Percentiles rank a stretch among this genome's conserved stretches.
These are phyloP conservation scores for Talaromyces pinophilus DNA, from an alignment of 2,329 filamentous ascomycete species.

Conservation along the genomic window DNA sequence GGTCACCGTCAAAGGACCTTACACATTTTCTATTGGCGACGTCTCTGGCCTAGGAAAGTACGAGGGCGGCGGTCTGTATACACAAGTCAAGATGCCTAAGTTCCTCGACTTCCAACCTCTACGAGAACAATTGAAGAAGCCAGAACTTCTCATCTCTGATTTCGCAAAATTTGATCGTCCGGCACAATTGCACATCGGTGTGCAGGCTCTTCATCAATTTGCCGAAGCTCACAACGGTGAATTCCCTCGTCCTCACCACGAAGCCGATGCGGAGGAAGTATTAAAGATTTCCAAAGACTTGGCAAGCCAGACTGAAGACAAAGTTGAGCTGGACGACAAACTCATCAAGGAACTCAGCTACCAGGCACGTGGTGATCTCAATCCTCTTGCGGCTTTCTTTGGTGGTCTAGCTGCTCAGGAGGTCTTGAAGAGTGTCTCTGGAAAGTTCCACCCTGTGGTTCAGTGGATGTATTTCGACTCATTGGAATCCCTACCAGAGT, in stretches of 20 bases:
- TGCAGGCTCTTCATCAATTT: constrained; percentile 90
- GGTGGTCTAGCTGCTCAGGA: constrained; percentile 93
- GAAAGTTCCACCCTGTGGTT: constrained; percentile 93
- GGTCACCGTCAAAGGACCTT: constrained; percentile 90
- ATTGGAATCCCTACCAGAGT: constrained; percentile 85
- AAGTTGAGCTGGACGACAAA: constrained; percentile 86
- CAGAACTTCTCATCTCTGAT: constrained; percentile 88
- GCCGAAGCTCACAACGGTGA: constrained; percentile 68
- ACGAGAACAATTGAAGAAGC: constrained; percentile 74
- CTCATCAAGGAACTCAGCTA: constrained; percentile 90
- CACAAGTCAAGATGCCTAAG: constrained; percentile 98
- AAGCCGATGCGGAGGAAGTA: constrained; percentile 77
- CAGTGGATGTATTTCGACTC: constrained; percentile 99
- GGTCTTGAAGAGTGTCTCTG: constrained; percentile 92
- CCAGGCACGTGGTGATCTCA: constrained; percentile 88
- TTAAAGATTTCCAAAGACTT: constrained; percentile 74
- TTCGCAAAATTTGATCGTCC: constrained; percentile 98
- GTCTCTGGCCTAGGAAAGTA: constrained; percentile 86
- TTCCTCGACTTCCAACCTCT: constrained; percentile 84
- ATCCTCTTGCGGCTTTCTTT: constrained; percentile 91
- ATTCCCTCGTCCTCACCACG: constrained; percentile 79
- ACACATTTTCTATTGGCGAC: constrained; percentile 96
- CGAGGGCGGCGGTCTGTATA: constrained; percentile 82
- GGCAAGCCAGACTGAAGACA: constrained; percentile 65
- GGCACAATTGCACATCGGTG: constrained; percentile 84